Evolutionary conservation across 2,329 filamentous ascomycete species (phyloP), one percentile per base, ranked within the genome.

Genomic region (Fusarium cicatricum): DNA sequence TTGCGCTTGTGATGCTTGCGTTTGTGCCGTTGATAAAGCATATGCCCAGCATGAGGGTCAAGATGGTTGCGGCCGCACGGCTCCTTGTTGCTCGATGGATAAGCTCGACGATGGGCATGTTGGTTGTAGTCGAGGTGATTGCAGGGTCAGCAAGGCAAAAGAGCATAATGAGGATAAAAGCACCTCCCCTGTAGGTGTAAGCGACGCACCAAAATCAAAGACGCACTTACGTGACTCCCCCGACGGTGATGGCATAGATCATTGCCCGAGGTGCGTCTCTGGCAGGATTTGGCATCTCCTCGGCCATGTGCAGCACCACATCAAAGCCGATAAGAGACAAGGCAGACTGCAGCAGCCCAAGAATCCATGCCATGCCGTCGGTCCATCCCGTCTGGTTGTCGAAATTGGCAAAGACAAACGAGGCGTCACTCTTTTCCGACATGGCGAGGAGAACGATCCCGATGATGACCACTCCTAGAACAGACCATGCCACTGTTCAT

Each of bases 1-100:
- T 78, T 2, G 72, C 75, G 52, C 72, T 77, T 6, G 77, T 79
- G n/a, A 77, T 70, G 44, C 74, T 75, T 9, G 75, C 77, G 14
- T 73, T 75, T 23, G 75, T 77, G 5, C 78, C 78, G 28, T 78
- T 77, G 43, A 80, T 70, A 46, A 80, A 79, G 55, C 77, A 78
- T 0, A 80, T 61, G 1, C 69, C 70, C 1, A 80, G 63, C 62
- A 77, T 73, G 23, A 80, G 65, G 17, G 72, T 73, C 29, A 80
- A 43, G 4, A 80, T 58, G 10, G 75, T 75, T 7, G 77, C 71
- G 1, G 69, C 77, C 1, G 71, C 74, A 3, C 73, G 71, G 40
- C 66, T 77, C 5, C 71, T 67, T 2, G 77, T 80, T 0, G 72
- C 74, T 42, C 77, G 76, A 15, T 75, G 67, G 51, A 79, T 74